Percentiles rank a stretch among this genome's conserved stretches.
Evolutionary conservation across 192 early-diverging fungal genomes (phyloP).

Genomic region (Backusella parvicylindrica): DNA sequence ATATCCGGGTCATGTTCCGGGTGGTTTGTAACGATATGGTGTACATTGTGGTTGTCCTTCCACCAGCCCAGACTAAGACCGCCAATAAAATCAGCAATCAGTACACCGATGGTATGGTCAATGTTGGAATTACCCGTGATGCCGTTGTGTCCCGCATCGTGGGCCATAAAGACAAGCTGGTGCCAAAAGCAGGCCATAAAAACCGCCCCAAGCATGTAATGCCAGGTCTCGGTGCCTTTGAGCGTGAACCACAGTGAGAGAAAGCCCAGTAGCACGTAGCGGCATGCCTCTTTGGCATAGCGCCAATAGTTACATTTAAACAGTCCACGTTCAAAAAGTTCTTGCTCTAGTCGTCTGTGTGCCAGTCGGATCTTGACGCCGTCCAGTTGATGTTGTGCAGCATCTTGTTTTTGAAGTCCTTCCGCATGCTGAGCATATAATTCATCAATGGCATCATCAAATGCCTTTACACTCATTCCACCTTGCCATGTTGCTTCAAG

Average conservation of each 20-base stretch:
- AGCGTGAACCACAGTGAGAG: constrained; percentile 41
- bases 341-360: constrained; percentile 64
- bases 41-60: constrained; percentile 96
- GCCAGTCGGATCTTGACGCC: constrained; percentile 4
- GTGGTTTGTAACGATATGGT: constrained; percentile 95
- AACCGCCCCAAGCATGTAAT: constrained; percentile 54
- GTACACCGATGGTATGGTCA: constrained; percentile 82
- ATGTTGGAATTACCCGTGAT: constrained; percentile 71
- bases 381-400: constrained; percentile 8
- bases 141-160: constrained; percentile 96
- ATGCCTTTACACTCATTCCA: constrained; percentile 16
- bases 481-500: constrained; percentile 15
- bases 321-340: constrained; percentile 58
- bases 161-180: constrained; percentile 89
- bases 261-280: constrained; percentile 46
- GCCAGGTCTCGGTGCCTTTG: constrained; percentile 45
- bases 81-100: constrained; percentile 76
- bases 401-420: background rate
- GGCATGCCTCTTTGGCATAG: constrained; percentile 48
- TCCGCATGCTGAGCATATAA: constrained; percentile 8
- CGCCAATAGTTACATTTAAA: constrained; percentile 59
- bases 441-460: constrained; percentile 15
- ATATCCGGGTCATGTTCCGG: constrained; percentile 96
- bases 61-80: constrained; percentile 95
- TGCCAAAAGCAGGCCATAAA: constrained; percentile 79